Evolutionary conservation across 768 basidiomycete species (phyloP).

Genomic region (Serendipita sp.): DNA sequence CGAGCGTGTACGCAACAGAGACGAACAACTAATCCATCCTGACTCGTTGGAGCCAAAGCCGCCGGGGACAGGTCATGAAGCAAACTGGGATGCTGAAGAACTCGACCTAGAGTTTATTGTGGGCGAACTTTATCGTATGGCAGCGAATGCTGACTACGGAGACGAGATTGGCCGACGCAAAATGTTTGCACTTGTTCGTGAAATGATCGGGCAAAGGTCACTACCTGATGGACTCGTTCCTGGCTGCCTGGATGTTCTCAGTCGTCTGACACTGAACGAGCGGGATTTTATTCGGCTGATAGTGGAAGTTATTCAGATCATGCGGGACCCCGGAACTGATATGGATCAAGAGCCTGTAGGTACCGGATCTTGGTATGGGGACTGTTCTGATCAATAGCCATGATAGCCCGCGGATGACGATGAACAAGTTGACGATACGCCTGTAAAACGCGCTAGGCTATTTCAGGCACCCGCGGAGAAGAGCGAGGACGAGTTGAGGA

Average conservation of each 20-base stretch:
- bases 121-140: constrained; percentile 66
- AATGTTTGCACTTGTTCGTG: constrained; percentile 75
- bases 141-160: constrained; percentile 69
- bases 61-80: constrained; percentile 17
- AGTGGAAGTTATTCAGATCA: constrained; percentile 73
- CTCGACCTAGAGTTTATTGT: constrained; percentile 49
- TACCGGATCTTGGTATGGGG: too few relatives aligned
- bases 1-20: constrained; percentile 24
- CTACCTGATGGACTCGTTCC: constrained; percentile 59
- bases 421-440: constrained; percentile 18
- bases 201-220: constrained; percentile 56
- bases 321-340: constrained; percentile 39
- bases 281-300: constrained; percentile 75
- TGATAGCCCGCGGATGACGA: constrained; percentile 10
- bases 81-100: constrained; percentile 30
- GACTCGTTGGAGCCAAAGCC: constrained; percentile 15
- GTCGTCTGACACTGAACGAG: constrained; percentile 55
- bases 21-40: constrained; percentile 17
- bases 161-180: constrained; percentile 84
- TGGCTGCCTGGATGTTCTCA: constrained; percentile 68
- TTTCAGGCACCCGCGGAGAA: constrained; percentile 24
- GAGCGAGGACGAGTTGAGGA: constrained; percentile 42
- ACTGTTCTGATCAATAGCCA: background rate
- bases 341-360: constrained; percentile 25
- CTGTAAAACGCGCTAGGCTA: constrained; percentile 20